A percentile compares a stretch with the other conserved stretches of the same genome.
Conservation (phyloP, 164 flowering plant genomes). For the Vitis amurensis region DNA sequence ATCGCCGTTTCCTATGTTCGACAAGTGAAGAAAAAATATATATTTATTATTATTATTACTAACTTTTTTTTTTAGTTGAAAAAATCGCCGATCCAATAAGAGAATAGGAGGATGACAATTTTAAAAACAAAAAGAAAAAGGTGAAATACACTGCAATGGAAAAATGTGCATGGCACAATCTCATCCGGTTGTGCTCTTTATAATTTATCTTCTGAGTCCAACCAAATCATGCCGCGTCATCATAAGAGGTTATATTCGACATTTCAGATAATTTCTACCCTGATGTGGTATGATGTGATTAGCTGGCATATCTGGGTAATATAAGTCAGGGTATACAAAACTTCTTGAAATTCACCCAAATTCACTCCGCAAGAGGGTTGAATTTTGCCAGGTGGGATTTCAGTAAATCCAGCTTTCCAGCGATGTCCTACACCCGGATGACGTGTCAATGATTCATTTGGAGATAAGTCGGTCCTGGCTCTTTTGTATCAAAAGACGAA, state of each 20-base stretch:
- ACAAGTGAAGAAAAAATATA: background rate
- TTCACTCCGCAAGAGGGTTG: slow-evolving; percentile 36
- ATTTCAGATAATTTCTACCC: too few relatives aligned
- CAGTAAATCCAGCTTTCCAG: background rate
- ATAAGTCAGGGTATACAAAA: slow-evolving; percentile 1
- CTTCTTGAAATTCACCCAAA: slow-evolving; percentile 40
- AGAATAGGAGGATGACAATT: background rate
- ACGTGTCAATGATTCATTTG: background rate
- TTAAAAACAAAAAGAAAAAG: background rate
- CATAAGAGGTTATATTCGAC: too few relatives aligned
- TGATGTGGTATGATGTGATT: background rate
- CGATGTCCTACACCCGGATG: background rate
- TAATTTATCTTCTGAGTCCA: too few relatives aligned
- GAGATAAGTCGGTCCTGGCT: background rate
- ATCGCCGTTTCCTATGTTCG: slow-evolving; percentile 24
- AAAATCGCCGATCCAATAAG: slow-evolving; percentile 19
- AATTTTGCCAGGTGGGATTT: slow-evolving; percentile 8
- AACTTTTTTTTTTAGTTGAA: slow-evolving; percentile 3
- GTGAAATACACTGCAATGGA: too few relatives aligned
- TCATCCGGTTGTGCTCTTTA: background rate
- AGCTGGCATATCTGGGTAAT: background rate
- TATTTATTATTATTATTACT: background rate
- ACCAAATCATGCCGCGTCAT: too few relatives aligned
- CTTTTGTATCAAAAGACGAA: background rate
- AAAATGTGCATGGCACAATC: background rate